Conservation (phyloP, 2,329 filamentous ascomycete species). For the Neonectria sp. region DNA sequence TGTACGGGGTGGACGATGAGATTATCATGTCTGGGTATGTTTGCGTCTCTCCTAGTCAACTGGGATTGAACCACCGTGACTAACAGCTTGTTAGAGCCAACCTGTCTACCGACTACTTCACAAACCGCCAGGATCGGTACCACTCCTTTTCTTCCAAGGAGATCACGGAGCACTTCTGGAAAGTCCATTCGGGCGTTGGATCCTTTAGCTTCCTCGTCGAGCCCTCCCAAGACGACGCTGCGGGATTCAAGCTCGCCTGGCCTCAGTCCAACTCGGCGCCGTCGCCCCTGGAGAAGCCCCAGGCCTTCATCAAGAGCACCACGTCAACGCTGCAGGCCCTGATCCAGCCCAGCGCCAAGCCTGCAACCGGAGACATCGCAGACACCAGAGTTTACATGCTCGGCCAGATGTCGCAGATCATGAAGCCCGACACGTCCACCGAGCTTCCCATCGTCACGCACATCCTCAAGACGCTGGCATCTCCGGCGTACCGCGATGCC, state of each 20-base stretch:
- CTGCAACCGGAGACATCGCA: constrained; percentile 47
- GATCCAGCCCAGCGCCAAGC: constrained; percentile 61
- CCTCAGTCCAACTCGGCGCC: constrained; percentile 81
- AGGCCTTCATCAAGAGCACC: constrained; percentile 78
- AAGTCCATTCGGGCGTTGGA: constrained; percentile 82
- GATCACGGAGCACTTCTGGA: constrained; percentile 86
- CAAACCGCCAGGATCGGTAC: constrained; percentile 94
- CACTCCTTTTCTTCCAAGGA: constrained; percentile 88
- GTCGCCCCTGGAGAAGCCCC: constrained; percentile 79
- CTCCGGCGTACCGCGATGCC: constrained; percentile 74
- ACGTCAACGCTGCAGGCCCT: constrained; percentile 77
- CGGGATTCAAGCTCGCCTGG: constrained; percentile 79
- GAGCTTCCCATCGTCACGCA: constrained; percentile 87
- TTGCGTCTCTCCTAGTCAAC: not conserved
- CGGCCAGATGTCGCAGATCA: constrained; percentile 88
- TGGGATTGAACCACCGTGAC: constrained; percentile 6
- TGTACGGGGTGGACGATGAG: constrained; percentile 96
- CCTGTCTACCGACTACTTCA: constrained; percentile 94
- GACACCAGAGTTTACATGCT: constrained; percentile 89
- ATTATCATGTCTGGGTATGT: constrained; percentile 90
- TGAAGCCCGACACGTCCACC: constrained; percentile 85
- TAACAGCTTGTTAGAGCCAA: constrained; percentile 73
- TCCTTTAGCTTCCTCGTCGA: constrained; percentile 86
- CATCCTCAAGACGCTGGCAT: constrained; percentile 78
- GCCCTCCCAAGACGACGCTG: constrained; percentile 67